A percentile compares a stretch with the other conserved stretches of the same genome.
These are phyloP conservation scores for Penicillium robsamsonii DNA, from an alignment of 495 filamentous ascomycete species.

Conservation along the genomic window DNA sequence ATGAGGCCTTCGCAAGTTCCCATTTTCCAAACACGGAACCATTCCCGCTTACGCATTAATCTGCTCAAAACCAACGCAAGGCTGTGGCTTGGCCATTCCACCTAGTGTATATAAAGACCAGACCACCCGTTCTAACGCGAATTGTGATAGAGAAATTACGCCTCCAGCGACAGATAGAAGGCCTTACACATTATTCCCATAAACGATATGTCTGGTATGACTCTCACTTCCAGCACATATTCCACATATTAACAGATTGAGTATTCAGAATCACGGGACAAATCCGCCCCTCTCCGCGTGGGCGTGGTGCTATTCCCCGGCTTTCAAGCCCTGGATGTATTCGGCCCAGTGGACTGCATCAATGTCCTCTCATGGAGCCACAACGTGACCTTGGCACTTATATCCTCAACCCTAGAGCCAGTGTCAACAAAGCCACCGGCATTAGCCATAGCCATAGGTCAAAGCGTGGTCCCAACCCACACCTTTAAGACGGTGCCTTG, in stretches of 20 bases:
- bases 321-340: slow-evolving; percentile 47
- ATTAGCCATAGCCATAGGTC: slow-evolving; percentile 25
- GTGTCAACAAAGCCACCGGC: slow-evolving; percentile 39
- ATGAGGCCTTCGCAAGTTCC: too few species aligned
- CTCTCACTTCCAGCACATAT: background rate
- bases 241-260: background rate
- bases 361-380: slow-evolving; percentile 51
- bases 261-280: background rate
- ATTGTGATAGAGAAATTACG: background rate
- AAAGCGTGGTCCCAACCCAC: slow-evolving; percentile 59
- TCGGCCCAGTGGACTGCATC: slow-evolving; percentile 62
- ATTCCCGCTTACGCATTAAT: too few species aligned
- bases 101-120: background rate
- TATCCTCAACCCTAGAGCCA: slow-evolving; percentile 53
- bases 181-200: background rate
- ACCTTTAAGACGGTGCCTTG: slow-evolving; percentile 44
- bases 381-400: slow-evolving; percentile 41
- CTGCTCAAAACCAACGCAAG: background rate
- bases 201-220: background rate
- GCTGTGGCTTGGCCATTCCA: background rate
- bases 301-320: slow-evolving; percentile 33
- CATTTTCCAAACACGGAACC: too few species aligned
- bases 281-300: slow-evolving; percentile 19
- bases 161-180: background rate
- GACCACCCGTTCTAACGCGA: background rate